Base-by-base conservation (phyloP, 441 rosid genomes). In the Adansonia rubrostipa region DNA sequence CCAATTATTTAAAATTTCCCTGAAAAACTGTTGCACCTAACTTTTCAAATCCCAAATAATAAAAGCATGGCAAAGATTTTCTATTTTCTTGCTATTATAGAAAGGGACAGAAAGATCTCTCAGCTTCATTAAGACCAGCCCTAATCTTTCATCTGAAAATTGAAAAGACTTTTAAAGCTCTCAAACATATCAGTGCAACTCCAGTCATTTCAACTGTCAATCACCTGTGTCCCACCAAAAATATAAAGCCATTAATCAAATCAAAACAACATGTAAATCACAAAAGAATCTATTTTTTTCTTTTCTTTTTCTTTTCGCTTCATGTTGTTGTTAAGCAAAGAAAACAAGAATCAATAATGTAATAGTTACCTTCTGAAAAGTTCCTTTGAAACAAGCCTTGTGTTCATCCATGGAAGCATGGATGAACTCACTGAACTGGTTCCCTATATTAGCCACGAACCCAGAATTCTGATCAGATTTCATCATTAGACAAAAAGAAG, bases 371-470 rank as follows among this genome's bases (percentile, higher is more conserved):
- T 60, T 61, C n/a, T 15, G 17, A 10, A 58, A 40, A 56, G 42
- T 22, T 19, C 58, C 14, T 20, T 19, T 58, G 51, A 73, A 58
- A 44, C 77, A 73, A 73, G 67, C 67, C 42, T 20, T 58, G 40
- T 58, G 67, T 57, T 73, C 56, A 57, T 73, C 67, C 40, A 73
- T 57, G 44, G 67, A 13, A 17, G 77, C 54, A 36, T 73, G 66
- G 7, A 73, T 58, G 22, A 73, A 73, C 54, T 42, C 67, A 20
- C n/a, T 13, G 24, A 42, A 17, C 4, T 4, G 53, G 19, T 17
- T 6, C 51, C 51, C 9, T 15, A 36, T 56, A 40, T 42, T 45
- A 4, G 48, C 15, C 53, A 57, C 33, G n/a, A 57, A 5, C 48
- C 65, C 61, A n/a, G 53, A 54, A 3, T 42, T 45, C 40, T 73